Conservation (phyloP, 176 grass and related monocot species). For the Metroxylon sagu region DNA sequence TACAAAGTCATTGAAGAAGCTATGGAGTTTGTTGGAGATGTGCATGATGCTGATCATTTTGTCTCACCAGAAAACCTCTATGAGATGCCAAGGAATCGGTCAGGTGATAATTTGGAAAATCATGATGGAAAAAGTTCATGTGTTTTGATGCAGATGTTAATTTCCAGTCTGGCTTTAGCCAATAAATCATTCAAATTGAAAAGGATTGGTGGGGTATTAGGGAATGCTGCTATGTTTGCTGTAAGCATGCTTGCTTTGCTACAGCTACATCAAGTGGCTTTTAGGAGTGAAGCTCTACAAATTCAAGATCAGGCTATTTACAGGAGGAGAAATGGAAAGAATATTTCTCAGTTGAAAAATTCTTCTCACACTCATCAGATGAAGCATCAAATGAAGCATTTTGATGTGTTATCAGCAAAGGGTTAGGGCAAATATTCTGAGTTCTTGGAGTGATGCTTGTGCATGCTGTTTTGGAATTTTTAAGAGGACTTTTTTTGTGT, state of each 20-base stretch:
- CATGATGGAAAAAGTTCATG: conserved; percentile 27
- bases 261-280: conserved; percentile 1
- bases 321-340: conserved; percentile 18
- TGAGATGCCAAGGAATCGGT: conserved; percentile 15
- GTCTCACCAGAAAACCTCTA: conserved; percentile 40
- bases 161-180: conserved; percentile 43
- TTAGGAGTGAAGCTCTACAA: conserved; percentile 13
- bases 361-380: neutral
- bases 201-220: conserved; percentile 36
- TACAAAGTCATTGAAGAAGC: conserved; percentile 72
- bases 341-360: neutral
- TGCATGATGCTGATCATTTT: conserved; percentile 36
- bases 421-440: conserved; percentile 20
- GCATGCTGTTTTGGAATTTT: too few species aligned
- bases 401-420: conserved; percentile 42
- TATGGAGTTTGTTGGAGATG: conserved; percentile 60
- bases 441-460: too few species aligned
- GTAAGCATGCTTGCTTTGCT: conserved; percentile 23
- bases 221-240: conserved; percentile 62
- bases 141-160: conserved; percentile 42
- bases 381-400: too few species aligned
- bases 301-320: conserved; percentile 7
- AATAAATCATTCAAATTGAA: conserved; percentile 42
- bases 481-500: too few species aligned
- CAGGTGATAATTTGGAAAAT: conserved; percentile 25